Base-by-base conservation (phyloP, 2,329 filamentous ascomycete species). In the Laburnicola sp. region DNA sequence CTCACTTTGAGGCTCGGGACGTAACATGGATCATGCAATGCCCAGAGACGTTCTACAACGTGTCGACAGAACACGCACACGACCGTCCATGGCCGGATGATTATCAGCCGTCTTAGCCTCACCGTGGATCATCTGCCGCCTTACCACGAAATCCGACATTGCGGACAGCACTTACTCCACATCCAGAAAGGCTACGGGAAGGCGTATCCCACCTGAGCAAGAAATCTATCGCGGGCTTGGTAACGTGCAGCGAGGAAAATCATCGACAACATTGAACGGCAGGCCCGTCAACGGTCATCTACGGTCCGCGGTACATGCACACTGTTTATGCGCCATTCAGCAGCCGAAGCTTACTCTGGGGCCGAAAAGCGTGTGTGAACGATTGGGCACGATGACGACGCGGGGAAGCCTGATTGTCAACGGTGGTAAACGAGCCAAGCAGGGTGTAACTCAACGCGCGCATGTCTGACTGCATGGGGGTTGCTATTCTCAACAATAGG, bases 1-100 rank as follows among this genome's bases (percentile, higher is more conserved):
- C 73, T 87, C 63, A 86, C 82, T 3, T 59, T 86, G 62, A 77
- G 75, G 54, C 70, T 85, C 26, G 59, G 63, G 43, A 57, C 57
- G 26, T 72, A 57, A 70, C 48, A 43, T 44, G 48, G 52, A 54
- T 40, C 38, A 36, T 30, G 26, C 42, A 16, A 36, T 36, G 38
- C 2, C 27, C 41, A 39, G 6, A 34, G 4, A 21, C 35, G 3
- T 44, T 32, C 44, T 16, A 34, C 30, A 28, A 44, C 32, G 26
- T 35, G 38, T 21, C 21, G 21, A 28, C 26, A 40, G 11, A 44
- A 3, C 16, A 25, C 34, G 7, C 26, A 41, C 38, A 16, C 25
- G n/a, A 11, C 7, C n/a, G 27, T 36, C 21, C 16, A 21, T 27
- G 9, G 28, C 25, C 11, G 26, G 27, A 25, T n/a, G 3, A 23